Evolutionary conservation across 2,329 filamentous ascomycete genomes (phyloP).

Genomic region (Penicillium verrucosum): DNA sequence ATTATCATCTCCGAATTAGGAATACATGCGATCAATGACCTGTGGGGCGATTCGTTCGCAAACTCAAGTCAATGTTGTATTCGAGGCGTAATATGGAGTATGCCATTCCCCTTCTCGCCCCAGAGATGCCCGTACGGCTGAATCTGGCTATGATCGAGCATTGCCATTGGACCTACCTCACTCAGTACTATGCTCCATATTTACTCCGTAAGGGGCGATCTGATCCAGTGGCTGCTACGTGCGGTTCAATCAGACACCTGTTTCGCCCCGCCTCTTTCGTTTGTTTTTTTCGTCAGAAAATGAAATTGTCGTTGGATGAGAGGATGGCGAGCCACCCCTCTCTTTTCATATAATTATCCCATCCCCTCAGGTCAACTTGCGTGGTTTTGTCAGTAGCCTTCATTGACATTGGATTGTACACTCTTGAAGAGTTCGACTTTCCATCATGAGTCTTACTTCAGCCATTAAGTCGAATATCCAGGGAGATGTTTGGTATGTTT

Average conservation of each 20-base stretch:
- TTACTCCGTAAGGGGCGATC: neutral
- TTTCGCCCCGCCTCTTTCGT: neutral
- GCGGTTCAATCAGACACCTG: neutral
- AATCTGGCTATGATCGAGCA: neutral
- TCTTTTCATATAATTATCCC: neutral
- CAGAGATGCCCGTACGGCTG: neutral
- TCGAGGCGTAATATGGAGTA: neutral
- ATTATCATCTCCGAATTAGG: neutral
- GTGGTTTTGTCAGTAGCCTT: neutral
- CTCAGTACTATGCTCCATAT: neutral
- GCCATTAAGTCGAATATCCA: constrained; percentile 13
- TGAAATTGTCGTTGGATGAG: neutral
- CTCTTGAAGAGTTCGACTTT: neutral
- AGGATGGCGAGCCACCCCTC: neutral
- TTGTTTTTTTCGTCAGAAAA: neutral
- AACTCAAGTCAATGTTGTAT: neutral
- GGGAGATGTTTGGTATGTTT: constrained; percentile 16
- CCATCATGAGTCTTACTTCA: constrained; percentile 4
- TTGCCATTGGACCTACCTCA: neutral
- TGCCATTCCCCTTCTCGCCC: neutral
- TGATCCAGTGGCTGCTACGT: neutral
- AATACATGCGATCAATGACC: neutral
- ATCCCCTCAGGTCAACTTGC: neutral
- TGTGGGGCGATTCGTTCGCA: neutral
- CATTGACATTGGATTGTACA: neutral